A percentile compares a stretch with the other conserved stretches of the same genome.
phyloP scores from a whole-genome alignment of 1,139 yeast species.

The Pichia sp. region DNA sequence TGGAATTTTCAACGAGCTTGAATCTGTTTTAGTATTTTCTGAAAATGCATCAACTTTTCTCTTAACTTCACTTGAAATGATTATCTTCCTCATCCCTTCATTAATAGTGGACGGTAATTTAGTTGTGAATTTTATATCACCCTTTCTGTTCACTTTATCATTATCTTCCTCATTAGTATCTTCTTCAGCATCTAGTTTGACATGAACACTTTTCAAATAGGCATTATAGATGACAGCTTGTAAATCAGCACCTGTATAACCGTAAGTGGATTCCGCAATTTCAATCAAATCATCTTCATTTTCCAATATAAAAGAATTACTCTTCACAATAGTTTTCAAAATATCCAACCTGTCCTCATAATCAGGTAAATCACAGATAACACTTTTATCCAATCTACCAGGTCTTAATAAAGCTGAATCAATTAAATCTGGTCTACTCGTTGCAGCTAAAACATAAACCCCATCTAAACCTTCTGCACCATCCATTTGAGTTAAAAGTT shows the following conservation, averaged over 20 bases:
- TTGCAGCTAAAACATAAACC: slow-evolving; percentile 93
- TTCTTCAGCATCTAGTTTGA: slow-evolving; percentile 49
- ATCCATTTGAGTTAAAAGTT: slow-evolving; percentile 95
- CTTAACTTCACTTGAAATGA: slow-evolving; percentile 14
- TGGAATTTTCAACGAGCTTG: too few species aligned
- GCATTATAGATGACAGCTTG: slow-evolving; percentile 93
- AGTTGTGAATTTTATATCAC: not conserved
- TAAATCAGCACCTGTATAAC: slow-evolving; percentile 91
- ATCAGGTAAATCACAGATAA: slow-evolving; percentile 82
- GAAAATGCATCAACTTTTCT: slow-evolving; percentile 4
- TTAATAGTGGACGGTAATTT: not conserved
- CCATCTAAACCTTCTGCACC: slow-evolving; percentile 99
- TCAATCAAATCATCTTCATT: slow-evolving; percentile 46
- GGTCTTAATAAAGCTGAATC: slow-evolving; percentile 94
- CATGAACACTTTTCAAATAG: slow-evolving; percentile 83
- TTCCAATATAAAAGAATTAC: slow-evolving; percentile 41
- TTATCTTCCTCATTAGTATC: not conserved
- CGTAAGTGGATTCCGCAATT: slow-evolving; percentile 58
- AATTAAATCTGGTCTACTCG: slow-evolving; percentile 89
- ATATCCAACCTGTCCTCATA: slow-evolving; percentile 68
- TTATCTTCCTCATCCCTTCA: not conserved
- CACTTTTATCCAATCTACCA: slow-evolving; percentile 88
- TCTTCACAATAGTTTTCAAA: slow-evolving; percentile 48
- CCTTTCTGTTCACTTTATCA: too few species aligned
- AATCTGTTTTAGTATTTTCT: not conserved